These are phyloP conservation scores for Carex myosuroides DNA, from an alignment of 176 grass and related monocot genomes.

Conservation along the genomic window DNA sequence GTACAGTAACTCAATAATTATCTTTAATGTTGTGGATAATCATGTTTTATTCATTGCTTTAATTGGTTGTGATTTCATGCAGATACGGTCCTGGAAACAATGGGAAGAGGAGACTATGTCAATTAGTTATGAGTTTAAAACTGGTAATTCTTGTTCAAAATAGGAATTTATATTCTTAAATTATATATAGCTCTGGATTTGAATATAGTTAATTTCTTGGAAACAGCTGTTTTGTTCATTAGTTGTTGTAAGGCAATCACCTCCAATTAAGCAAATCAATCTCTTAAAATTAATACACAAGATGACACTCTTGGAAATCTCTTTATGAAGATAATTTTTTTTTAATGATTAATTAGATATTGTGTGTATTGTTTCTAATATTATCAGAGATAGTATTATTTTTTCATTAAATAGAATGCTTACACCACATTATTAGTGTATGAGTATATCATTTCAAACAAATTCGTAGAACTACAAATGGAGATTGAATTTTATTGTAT, in stretches of 20 bases:
- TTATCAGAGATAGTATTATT: not conserved
- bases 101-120: constrained; percentile 79
- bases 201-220: not conserved
- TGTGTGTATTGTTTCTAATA: not conserved
- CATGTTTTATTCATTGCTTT: not conserved
- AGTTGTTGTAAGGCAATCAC: not conserved
- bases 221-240: not conserved
- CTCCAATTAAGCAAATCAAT: too few species aligned
- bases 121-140: constrained; percentile 43
- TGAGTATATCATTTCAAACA: not conserved
- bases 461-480: not conserved
- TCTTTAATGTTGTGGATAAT: not conserved
- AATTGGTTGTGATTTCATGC: not conserved
- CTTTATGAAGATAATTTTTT: not conserved
- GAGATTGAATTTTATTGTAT: not conserved
- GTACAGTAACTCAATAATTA: not conserved
- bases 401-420: not conserved
- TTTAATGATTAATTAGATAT: not conserved
- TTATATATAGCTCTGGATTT: not conserved
- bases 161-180: not conserved
- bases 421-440: not conserved
- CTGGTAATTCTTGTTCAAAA: constrained; percentile 36
- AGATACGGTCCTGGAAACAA: constrained; percentile 80
- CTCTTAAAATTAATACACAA: not conserved
- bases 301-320: not conserved